Evolutionary conservation across 1,284 basidiomycete species (phyloP), one percentile per base, ranked within the genome.

Genomic region (Pisolithus thermaeus): DNA sequence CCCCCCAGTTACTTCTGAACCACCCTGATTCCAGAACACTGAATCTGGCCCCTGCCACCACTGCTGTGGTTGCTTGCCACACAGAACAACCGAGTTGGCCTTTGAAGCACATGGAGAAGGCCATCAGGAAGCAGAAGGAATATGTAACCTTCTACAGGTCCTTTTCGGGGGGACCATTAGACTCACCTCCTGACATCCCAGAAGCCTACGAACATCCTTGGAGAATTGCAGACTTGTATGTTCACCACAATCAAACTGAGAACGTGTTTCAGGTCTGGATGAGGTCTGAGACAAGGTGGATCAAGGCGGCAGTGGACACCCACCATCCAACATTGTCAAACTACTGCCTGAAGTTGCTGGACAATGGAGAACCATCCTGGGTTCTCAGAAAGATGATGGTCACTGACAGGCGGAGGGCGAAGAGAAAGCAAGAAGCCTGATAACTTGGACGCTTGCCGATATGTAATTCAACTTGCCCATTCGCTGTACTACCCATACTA

Each of bases 101-200:
- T 3, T 39, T 39, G 5, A 39, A 39, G 38, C 8, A 18, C 38
- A 39, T 20, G 38, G n/a, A 22, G 38, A 39, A 39, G 38, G 38
- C 38, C n/a, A 39, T 45, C 23, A 27, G 28, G 43, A 25, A 27
- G 18, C n/a, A 32, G 7, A 45, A 45, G 23, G 43, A 25, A 9
- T 52, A 47, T 46, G 59, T 52, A 37, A 30, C 52, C 38, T 42
- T 50, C 36, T 43, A 46, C 42, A 39, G 20, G 20, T 39, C 38
- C 7, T 18, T 22, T 39, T 18, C 18, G 3, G 20, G 6, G 7
- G 18, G 20, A 39, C 38, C 38, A 18, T 39, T 39, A 18, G 38
- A 39, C 38, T 39, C 11, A 12, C 38, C 38, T 8, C 38, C 38
- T 18, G 18, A 39, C 4, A 18, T 39, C 20, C 38, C 38, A 3